Conservation (phyloP, 306 rosid species). For the Vigna mungo region DNA sequence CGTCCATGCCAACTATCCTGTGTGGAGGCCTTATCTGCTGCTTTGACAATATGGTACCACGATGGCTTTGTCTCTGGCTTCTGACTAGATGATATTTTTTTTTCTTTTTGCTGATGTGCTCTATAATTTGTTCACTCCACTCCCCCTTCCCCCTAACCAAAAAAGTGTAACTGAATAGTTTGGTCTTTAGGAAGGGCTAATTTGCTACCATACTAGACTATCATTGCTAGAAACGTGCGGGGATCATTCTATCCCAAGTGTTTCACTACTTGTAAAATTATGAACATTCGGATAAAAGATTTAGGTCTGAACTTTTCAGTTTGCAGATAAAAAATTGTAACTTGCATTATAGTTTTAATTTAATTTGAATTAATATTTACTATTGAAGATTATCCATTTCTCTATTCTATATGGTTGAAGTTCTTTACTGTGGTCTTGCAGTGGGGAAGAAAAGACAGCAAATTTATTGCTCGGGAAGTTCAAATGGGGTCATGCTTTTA, state of each 20-base stretch:
- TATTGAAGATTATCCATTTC: not conserved
- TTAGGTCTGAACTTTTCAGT: conserved; percentile 32
- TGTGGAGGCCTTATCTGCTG: conserved; percentile 98
- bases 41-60: conserved; percentile 83
- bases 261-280: conserved; percentile 24
- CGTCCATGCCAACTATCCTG: conserved; percentile 95
- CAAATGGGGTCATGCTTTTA: conserved; percentile 97
- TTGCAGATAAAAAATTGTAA: not conserved
- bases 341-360: conserved; percentile 10
- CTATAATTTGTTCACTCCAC: not conserved
- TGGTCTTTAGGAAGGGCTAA: conserved; percentile 16
- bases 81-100: conserved; percentile 13
- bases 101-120: not conserved
- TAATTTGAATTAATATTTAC: conserved; percentile 13
- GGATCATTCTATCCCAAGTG: conserved; percentile 33
- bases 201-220: conserved; percentile 9
- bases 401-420: conserved; percentile 12
- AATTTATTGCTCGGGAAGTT: conserved; percentile 83
- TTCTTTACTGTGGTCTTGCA: conserved; percentile 52
- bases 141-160: not conserved
- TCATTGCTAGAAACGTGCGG: conserved; percentile 14
- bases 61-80: conserved; percentile 9
- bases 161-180: not conserved
- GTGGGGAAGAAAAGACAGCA: conserved; percentile 97
- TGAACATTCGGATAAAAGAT: not conserved